Evolutionary conservation across 192 early-diverging fungal genomes (phyloP).

Genomic region (Coemansia sp.): DNA sequence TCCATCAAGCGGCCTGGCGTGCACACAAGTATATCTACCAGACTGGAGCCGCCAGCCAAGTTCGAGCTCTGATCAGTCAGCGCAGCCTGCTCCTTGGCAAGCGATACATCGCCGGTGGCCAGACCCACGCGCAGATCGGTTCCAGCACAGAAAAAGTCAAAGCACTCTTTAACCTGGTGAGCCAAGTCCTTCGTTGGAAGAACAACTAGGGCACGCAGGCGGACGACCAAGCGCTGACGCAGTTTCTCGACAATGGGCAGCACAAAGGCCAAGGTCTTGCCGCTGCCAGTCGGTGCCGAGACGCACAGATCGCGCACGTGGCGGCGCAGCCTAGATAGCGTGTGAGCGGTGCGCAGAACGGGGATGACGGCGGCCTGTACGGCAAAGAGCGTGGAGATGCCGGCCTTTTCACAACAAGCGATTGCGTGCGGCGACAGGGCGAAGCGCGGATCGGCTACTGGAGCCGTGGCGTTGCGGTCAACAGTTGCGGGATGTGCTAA

Average conservation of each 20-base stretch:
- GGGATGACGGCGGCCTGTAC: slow-evolving; percentile 90
- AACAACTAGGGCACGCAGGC: slow-evolving; percentile 86
- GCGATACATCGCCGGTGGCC: slow-evolving; percentile 76
- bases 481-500: slow-evolving; percentile 77
- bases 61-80: slow-evolving; percentile 37
- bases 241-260: slow-evolving; percentile 89
- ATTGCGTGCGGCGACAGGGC: slow-evolving; percentile 68
- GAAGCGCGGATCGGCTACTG: slow-evolving; percentile 54
- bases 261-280: slow-evolving; percentile 96
- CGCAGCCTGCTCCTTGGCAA: slow-evolving; percentile 69
- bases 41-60: slow-evolving; percentile 61
- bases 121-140: slow-evolving; percentile 76
- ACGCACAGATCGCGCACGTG: slow-evolving; percentile 89
- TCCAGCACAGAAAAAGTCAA: slow-evolving; percentile 75
- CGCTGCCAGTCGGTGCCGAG: slow-evolving; percentile 92
- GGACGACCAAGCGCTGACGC: slow-evolving; percentile 68
- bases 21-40: slow-evolving; percentile 87
- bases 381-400: slow-evolving; percentile 79
- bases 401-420: slow-evolving; percentile 63
- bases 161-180: slow-evolving; percentile 82
- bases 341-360: slow-evolving; percentile 67
- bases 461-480: slow-evolving; percentile 59
- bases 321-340: slow-evolving; percentile 67
- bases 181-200: slow-evolving; percentile 94
- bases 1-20: slow-evolving; percentile 96